These are phyloP conservation scores for Candida orba DNA, from an alignment of 805 yeast genomes.

Conservation along the genomic window DNA sequence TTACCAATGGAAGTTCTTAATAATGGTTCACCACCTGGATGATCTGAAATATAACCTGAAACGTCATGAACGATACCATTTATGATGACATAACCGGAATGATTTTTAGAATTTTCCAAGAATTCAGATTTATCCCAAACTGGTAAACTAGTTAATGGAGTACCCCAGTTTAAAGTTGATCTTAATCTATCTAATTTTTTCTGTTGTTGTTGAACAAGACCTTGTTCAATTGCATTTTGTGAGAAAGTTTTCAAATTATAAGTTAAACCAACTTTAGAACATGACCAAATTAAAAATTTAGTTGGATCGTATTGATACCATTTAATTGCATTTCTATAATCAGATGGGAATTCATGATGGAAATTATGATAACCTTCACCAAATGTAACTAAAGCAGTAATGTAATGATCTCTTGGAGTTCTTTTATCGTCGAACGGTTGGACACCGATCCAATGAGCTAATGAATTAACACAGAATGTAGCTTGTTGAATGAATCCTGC, in stretches of 20 bases:
- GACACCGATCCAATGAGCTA: slow-evolving; percentile 81
- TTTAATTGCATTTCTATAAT: slow-evolving; percentile 78
- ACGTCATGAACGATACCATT: slow-evolving; percentile 79
- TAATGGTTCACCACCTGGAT: slow-evolving; percentile 80
- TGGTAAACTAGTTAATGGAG: slow-evolving; percentile 57
- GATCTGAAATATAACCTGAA: slow-evolving; percentile 58
- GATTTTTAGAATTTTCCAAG: slow-evolving; percentile 31
- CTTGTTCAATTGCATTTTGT: slow-evolving; percentile 76
- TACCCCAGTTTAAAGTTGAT: slow-evolving; percentile 67
- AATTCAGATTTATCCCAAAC: slow-evolving; percentile 67
- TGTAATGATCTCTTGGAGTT: slow-evolving; percentile 77
- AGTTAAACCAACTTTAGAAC: slow-evolving; percentile 62
- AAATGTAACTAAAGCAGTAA: slow-evolving; percentile 76
- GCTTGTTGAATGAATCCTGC: slow-evolving; percentile 73
- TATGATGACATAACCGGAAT: slow-evolving; percentile 58
- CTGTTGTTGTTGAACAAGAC: slow-evolving; percentile 75
- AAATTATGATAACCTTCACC: slow-evolving; percentile 90
- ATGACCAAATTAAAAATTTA: slow-evolving; percentile 49
- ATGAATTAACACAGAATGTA: slow-evolving; percentile 78
- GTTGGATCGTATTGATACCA: slow-evolving; percentile 91
- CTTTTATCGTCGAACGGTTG: slow-evolving; percentile 85
- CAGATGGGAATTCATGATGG: slow-evolving; percentile 88
- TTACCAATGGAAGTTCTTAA: slow-evolving; percentile 67
- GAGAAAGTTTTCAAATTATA: slow-evolving; percentile 66
- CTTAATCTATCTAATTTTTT: slow-evolving; percentile 65